A percentile compares a stretch with the other conserved stretches of the same genome.
Conservation (phyloP, 2,329 filamentous ascomycete species). For the Alternaria postmessia region DNA sequence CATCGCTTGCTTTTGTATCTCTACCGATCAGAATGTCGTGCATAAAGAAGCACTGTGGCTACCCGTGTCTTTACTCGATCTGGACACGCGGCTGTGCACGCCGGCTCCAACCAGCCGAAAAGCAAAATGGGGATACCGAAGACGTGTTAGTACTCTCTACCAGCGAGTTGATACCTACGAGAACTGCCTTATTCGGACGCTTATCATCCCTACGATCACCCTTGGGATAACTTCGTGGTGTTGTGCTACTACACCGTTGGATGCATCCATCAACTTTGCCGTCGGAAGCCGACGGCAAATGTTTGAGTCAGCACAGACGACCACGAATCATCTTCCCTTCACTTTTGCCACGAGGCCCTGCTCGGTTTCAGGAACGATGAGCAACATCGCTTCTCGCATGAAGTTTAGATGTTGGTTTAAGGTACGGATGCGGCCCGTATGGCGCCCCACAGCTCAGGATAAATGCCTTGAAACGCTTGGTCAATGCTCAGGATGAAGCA, state of each 20-base stretch:
- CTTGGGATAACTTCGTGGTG: neutral
- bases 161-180: neutral
- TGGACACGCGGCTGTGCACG: neutral
- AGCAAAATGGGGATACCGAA: conserved; percentile 1
- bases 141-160: neutral
- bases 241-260: neutral
- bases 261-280: conserved; percentile 7
- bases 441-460: conserved; percentile 10
- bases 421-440: conserved; percentile 19
- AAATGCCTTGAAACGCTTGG: conserved; percentile 14
- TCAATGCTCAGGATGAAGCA: conserved; percentile 8
- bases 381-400: conserved; percentile 1
- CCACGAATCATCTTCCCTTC: neutral
- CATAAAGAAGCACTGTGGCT: conserved; percentile 7
- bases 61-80: conserved; percentile 6
- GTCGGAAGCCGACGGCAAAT: conserved; percentile 3
- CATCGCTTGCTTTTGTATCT: neutral
- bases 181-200: neutral
- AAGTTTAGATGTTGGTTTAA: conserved; percentile 16
- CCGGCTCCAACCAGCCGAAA: neutral
- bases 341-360: neutral
- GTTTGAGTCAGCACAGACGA: conserved; percentile 8
- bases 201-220: conserved; percentile 3
- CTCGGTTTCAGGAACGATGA: conserved; percentile 1
- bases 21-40: conserved; percentile 10